Conservation (phyloP, 768 basidiomycete genomes). For the Pisolithus microcarpus region DNA sequence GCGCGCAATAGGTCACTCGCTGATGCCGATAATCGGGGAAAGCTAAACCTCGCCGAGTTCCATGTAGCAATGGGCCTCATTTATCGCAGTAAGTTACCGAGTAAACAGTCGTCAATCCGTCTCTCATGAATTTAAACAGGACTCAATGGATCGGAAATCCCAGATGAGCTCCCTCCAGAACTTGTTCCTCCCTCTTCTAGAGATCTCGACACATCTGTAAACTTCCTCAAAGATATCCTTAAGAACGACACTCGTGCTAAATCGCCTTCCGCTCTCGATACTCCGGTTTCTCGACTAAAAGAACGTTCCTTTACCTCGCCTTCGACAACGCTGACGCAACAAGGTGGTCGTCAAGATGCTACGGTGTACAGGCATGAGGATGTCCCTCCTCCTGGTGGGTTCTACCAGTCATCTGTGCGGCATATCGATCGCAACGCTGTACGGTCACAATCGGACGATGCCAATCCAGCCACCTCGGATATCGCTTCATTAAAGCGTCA, state of each 20-base stretch:
- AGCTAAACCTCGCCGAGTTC: conserved; percentile 92
- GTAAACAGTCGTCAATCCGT: not conserved
- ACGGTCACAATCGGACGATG: conserved; percentile 63
- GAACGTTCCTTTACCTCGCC: conserved; percentile 63
- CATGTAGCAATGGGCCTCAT: conserved; percentile 98
- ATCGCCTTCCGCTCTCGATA: conserved; percentile 47
- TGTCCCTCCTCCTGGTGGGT: conserved; percentile 48
- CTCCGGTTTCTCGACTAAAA: conserved; percentile 55
- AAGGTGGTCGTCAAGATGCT: conserved; percentile 69
- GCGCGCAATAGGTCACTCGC: conserved; percentile 66
- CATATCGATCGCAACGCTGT: conserved; percentile 83
- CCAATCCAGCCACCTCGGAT: conserved; percentile 53
- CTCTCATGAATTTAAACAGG: conserved; percentile 35
- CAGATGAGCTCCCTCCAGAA: conserved; percentile 80
- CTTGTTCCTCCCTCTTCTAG: conserved; percentile 87
- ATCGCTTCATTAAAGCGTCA: conserved; percentile 82
- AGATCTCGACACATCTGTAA: conserved; percentile 84
- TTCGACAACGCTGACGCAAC: conserved; percentile 40
- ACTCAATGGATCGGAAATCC: conserved; percentile 87
- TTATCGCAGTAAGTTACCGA: conserved; percentile 70
- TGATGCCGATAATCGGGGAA: conserved; percentile 89
- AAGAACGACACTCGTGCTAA: conserved; percentile 77
- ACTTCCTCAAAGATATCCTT: conserved; percentile 81
- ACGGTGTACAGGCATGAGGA: conserved; percentile 85
- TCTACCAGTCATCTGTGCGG: conserved; percentile 75